phyloP scores from a whole-genome alignment of 768 basidiomycete genomes.

The Leccinum pellstonianum region DNA sequence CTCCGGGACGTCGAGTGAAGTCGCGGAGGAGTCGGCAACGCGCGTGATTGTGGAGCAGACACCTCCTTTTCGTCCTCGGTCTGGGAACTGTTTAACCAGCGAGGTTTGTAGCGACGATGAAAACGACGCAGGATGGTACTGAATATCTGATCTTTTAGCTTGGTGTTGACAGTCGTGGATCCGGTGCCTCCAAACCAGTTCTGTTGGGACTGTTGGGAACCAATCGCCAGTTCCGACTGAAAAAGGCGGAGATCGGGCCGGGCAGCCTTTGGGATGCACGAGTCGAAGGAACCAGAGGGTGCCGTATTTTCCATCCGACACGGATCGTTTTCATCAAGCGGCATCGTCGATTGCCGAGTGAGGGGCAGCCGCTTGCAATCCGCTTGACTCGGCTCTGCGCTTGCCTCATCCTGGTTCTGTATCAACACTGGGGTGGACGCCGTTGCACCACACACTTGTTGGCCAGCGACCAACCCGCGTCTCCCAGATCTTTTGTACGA shows the following conservation, averaged over 20 bases:
- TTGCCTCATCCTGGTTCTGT: slow-evolving; percentile 27
- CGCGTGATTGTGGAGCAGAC: slow-evolving; percentile 42
- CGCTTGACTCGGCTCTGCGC: slow-evolving; percentile 5
- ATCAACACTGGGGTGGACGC: slow-evolving; percentile 74
- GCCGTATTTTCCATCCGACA: slow-evolving; percentile 43
- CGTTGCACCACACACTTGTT: slow-evolving; percentile 48
- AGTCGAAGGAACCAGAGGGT: slow-evolving; percentile 27
- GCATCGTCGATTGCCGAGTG: slow-evolving; percentile 38
- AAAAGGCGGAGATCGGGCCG: slow-evolving; percentile 40
- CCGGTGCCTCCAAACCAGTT: slow-evolving; percentile 86
- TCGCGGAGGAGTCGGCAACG: slow-evolving; percentile 1
- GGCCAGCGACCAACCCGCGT: slow-evolving; percentile 37
- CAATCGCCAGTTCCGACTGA: slow-evolving; percentile 39
- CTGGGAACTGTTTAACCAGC: slow-evolving; percentile 36
- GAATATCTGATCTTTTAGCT: slow-evolving; percentile 94
- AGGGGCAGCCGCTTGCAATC: slow-evolving; percentile 41
- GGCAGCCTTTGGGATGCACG: background rate
- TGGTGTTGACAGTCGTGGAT: slow-evolving; percentile 90
- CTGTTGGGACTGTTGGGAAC: slow-evolving; percentile 34
- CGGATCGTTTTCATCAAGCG: slow-evolving; percentile 40
- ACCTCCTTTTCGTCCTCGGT: slow-evolving; percentile 59
- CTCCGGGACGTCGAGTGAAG: slow-evolving; percentile 19
- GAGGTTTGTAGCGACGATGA: slow-evolving; percentile 45
- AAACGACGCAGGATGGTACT: slow-evolving; percentile 80
- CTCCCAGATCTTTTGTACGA: slow-evolving; percentile 40